These are phyloP conservation scores for Diospyros kaki DNA, from an alignment of 148 eudicot genomes.

Conservation along the genomic window DNA sequence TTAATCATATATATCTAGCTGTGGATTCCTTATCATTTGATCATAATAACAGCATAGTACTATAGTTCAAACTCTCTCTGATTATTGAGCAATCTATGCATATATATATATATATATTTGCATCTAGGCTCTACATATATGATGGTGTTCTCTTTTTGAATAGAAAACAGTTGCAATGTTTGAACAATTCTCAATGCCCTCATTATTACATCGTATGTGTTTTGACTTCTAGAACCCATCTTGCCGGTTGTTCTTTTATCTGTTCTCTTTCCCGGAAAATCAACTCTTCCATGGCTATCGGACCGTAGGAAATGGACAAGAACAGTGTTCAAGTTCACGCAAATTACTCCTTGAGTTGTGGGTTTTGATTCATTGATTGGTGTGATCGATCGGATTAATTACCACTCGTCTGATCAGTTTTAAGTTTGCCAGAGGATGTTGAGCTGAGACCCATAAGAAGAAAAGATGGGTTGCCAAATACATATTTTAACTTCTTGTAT, in stretches of 20 bases:
- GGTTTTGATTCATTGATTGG: neutral
- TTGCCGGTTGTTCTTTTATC: neutral
- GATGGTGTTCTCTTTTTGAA: neutral
- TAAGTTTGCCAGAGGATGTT: no score
- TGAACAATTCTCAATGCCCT: neutral
- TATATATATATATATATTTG: neutral
- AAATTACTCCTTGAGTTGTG: conserved; percentile 1
- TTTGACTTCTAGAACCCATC: neutral
- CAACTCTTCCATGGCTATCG: no score
- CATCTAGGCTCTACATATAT: neutral
- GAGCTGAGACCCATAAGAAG: no score
- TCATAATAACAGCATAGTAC: conserved; percentile 10
- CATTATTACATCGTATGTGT: neutral
- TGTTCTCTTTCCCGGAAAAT: no score
- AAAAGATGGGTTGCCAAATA: no score
- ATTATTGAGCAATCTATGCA: neutral
- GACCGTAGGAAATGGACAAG: neutral
- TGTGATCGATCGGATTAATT: neutral
- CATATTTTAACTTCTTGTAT: no score
- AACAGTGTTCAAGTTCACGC: neutral
- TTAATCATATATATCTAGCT: no score
- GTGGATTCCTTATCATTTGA: conserved; percentile 12
- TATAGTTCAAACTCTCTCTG: no score
- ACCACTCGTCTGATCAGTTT: neutral
- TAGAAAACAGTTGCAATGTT: neutral